A percentile compares a stretch with the other conserved stretches of the same genome.
These are phyloP conservation scores for Furcasterigmium sp. DNA, from an alignment of 2,329 filamentous ascomycete genomes.

Conservation along the genomic window DNA sequence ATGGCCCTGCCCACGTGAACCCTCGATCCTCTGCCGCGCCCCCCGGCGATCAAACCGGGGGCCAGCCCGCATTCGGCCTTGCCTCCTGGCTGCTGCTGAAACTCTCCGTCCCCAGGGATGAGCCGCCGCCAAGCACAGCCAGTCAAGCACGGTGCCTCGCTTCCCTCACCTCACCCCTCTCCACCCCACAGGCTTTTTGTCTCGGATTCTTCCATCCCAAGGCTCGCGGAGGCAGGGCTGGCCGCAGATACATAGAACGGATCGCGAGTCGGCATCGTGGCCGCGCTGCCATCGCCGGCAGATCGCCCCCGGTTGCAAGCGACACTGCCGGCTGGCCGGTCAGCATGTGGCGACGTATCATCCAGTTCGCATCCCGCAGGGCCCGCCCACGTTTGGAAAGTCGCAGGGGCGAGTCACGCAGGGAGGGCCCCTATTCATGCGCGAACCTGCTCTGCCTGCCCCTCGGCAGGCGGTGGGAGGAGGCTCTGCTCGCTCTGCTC, in stretches of 20 bases:
- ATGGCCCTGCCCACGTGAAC: too few relatives aligned
- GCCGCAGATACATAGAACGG: background rate
- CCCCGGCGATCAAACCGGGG: constrained; percentile 1
- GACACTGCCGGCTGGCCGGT: too few relatives aligned
- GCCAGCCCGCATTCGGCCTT: background rate
- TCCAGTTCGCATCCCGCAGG: too few relatives aligned
- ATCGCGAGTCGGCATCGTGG: background rate
- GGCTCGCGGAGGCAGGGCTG: background rate
- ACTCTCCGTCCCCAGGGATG: background rate
- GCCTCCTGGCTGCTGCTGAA: background rate
- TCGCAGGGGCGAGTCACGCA: too few relatives aligned
- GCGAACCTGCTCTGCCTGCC: background rate
- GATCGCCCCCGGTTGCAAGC: background rate
- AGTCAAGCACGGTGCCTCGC: background rate
- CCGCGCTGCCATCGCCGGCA: background rate
- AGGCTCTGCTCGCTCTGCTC: too few relatives aligned
- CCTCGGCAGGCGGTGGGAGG: too few relatives aligned
- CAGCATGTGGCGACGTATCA: too few relatives aligned
- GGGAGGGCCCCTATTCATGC: too few relatives aligned
- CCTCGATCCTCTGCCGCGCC: background rate
- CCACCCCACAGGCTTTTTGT: background rate
- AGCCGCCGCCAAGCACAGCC: background rate
- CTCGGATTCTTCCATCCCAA: background rate
- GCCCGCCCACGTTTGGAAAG: too few relatives aligned
- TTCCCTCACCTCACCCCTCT: background rate